A percentile compares a stretch with the other conserved stretches of the same genome.
phyloP scores from a whole-genome alignment of 129 eudicot species.

The Scalesia atractyloides region DNA sequence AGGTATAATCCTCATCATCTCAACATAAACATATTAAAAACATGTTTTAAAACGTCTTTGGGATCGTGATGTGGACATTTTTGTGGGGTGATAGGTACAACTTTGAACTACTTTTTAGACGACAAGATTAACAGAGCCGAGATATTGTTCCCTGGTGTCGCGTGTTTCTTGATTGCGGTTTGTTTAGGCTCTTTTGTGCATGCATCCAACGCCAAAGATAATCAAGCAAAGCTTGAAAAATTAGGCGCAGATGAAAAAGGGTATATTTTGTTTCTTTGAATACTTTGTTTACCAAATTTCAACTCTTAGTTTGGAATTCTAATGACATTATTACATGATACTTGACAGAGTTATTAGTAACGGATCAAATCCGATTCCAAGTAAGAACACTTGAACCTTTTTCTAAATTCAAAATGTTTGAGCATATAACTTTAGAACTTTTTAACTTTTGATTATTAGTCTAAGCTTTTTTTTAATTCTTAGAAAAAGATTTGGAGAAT shows the following conservation, averaged over 20 bases:
- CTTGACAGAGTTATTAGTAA: conserved; percentile 18
- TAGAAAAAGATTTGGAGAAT: conserved; percentile 47
- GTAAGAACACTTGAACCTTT: conserved; percentile 12
- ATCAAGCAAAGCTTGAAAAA: conserved; percentile 50
- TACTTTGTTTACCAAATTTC: background rate
- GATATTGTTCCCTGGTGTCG: conserved; percentile 89
- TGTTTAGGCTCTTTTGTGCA: conserved; percentile 73
- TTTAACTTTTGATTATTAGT: background rate
- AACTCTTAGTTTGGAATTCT: background rate
- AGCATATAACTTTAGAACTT: background rate
- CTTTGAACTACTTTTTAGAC: conserved; percentile 82
- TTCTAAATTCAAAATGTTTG: background rate
- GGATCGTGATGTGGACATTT: background rate
- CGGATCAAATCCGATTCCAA: conserved; percentile 22
- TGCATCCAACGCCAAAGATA: conserved; percentile 68
- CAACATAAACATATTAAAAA: background rate
- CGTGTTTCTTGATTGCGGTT: conserved; percentile 80
- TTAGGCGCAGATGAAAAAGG: background rate
- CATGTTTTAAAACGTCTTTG: background rate
- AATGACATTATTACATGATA: background rate
- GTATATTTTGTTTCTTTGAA: conserved; percentile 17
- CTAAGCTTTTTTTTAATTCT: conserved; percentile 3
- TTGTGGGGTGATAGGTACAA: conserved; percentile 55
- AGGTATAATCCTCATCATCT: conserved; percentile 44
- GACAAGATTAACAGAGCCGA: conserved; percentile 80